Conservation (phyloP, 1,284 basidiomycete species). For the Ceraceosorus guamensis region DNA sequence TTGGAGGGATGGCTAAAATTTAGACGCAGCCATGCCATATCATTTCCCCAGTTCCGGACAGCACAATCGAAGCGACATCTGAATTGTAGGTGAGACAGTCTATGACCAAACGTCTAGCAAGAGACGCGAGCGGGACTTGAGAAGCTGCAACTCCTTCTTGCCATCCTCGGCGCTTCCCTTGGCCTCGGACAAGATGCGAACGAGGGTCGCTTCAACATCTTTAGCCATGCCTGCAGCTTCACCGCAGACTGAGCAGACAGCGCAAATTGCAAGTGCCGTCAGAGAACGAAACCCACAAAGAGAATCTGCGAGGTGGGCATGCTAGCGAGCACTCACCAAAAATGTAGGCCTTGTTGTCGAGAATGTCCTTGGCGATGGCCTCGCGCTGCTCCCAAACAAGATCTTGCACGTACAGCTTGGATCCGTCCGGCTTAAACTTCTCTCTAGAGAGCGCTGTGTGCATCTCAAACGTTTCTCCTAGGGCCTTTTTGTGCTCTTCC, state of each 20-base stretch:
- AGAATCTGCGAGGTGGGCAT: background rate
- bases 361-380: conserved; percentile 74
- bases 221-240: conserved; percentile 95
- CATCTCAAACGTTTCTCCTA: conserved; percentile 83
- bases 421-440: conserved; percentile 65
- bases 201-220: conserved; percentile 79
- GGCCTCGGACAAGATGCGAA: conserved; percentile 80
- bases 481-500: conserved; percentile 74
- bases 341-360: conserved; percentile 80
- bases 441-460: conserved; percentile 83
- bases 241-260: conserved; percentile 58
- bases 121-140: conserved; percentile 82
- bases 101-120: conserved; percentile 33
- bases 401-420: conserved; percentile 97
- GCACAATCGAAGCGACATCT: too few species aligned
- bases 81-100: background rate
- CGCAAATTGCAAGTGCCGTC: background rate
- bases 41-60: too few species aligned
- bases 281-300: background rate
- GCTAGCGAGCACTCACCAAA: conserved; percentile 50
- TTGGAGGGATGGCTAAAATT: too few species aligned
- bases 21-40: too few species aligned
- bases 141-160: conserved; percentile 76
- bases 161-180: conserved; percentile 80
- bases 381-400: conserved; percentile 40